Evolutionary conservation across 163 green algal genomes (phyloP).

Genomic region (Chlorella variabilis): DNA sequence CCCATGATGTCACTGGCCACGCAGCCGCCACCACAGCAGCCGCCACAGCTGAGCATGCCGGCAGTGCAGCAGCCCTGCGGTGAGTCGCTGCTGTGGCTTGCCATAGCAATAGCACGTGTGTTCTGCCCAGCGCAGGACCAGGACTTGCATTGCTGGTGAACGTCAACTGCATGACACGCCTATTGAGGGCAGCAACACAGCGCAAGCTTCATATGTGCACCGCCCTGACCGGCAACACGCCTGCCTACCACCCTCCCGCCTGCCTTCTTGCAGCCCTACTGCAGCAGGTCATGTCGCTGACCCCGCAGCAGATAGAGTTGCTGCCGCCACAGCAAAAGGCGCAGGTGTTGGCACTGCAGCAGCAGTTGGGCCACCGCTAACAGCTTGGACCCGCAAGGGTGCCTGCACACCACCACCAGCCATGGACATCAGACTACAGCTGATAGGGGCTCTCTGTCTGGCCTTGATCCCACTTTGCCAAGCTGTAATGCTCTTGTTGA

Average conservation of each 20-base stretch:
- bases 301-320: slow-evolving; percentile 81
- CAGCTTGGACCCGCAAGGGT: too few species aligned
- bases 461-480: too few species aligned
- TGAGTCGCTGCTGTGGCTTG: neutral
- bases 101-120: neutral
- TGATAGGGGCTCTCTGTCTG: too few species aligned
- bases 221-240: too few species aligned
- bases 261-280: slow-evolving; percentile 62
- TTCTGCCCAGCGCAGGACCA: neutral
- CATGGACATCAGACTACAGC: too few species aligned
- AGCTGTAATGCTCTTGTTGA: too few species aligned
- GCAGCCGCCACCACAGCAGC: slow-evolving; percentile 17
- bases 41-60: slow-evolving; percentile 12
- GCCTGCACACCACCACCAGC: too few species aligned
- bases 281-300: slow-evolving; percentile 86
- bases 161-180: too few species aligned
- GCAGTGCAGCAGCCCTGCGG: slow-evolving; percentile 50
- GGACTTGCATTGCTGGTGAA: neutral
- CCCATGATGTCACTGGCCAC: slow-evolving; percentile 5
- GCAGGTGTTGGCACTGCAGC: slow-evolving; percentile 84
- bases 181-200: too few species aligned
- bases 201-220: too few species aligned
- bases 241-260: neutral
- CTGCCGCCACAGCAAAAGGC: slow-evolving; percentile 80
- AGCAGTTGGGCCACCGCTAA: slow-evolving; percentile 52